Base-by-base conservation (phyloP, 2,329 filamentous ascomycete genomes). In the Penicillium fuscoglaucum region DNA sequence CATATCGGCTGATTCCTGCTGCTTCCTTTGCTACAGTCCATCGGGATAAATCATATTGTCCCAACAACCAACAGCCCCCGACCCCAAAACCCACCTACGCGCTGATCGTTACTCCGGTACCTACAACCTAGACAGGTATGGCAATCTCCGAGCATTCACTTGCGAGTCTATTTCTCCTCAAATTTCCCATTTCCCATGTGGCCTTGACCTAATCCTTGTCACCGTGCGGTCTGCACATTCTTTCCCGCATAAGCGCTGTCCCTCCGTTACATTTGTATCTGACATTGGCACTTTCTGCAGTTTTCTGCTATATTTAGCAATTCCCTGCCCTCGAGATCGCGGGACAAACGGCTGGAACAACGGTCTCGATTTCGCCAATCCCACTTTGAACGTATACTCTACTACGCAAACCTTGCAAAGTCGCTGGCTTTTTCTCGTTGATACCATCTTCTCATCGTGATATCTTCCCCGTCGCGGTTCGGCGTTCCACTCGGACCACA, bases 281-380 rank as follows among this genome's bases (percentile, higher is more conserved):
- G 63, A 69, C 68, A 65, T 58, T 68, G 59, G 65, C 61, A 50
- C 62, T 61, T 60, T 62, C 49, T 60, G 55, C 59, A 66, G 65
- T 52, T 60, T 68, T 68, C 66, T 70, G 69, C 71, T 74, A 74
- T 71, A 72, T 70, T 74, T 74, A 74, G 71, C 66, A 72, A 62
- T 61, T 59, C 56, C 59, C 61, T 64, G 46, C 51, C 60, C 56
- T 66, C 61, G 54, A 61, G 47, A 62, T 60, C 61, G 67, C 66
- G 64, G 62, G 61, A 65, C 65, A 35, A 60, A 57, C 64, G 58
- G 53, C 61, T 66, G 60, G 64, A 65, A 61, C 58, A 64, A 62
- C 58, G 47, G 51, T 45, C 58, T 59, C 59, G 57, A 31, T 52
- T 51, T 60, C 45, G 29, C 46, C 35, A 58, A 50, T 57, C 58